Percentiles rank a stretch among this genome's conserved stretches.
phyloP scores from a whole-genome alignment of 352 stramenopile species.

The Phytopythium aichiense region DNA sequence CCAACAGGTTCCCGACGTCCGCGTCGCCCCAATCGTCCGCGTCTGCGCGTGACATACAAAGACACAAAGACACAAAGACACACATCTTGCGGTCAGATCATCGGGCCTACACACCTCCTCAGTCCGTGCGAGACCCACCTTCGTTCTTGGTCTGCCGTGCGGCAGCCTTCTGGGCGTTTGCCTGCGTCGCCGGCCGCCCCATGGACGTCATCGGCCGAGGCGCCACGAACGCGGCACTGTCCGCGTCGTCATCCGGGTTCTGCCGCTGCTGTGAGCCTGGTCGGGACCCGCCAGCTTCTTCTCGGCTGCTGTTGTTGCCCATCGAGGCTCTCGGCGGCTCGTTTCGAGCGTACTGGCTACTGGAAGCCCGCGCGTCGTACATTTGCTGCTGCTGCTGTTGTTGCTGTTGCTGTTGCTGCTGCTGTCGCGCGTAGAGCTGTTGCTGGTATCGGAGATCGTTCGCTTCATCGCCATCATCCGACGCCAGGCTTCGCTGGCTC shows the following conservation, averaged over 20 bases:
- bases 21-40: conserved; percentile 78
- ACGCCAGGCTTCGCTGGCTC: conserved; percentile 10
- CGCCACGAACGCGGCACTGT: conserved; percentile 33
- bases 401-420: conserved; percentile 8
- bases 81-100: conserved; percentile 4
- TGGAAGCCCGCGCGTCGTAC: conserved; percentile 9
- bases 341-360: conserved; percentile 1
- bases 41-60: conserved; percentile 26
- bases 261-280: conserved; percentile 13
- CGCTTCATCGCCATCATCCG: conserved; percentile 23
- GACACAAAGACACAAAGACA: conserved; percentile 7
- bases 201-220: conserved; percentile 32
- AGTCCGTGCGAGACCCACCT: conserved; percentile 25
- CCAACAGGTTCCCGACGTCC: conserved; percentile 70
- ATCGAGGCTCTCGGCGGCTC: conserved; percentile 6
- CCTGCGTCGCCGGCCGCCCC: conserved; percentile 22
- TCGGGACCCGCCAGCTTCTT: conserved; percentile 6
- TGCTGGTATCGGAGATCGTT: conserved; percentile 9
- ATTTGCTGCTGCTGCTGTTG: conserved; percentile 21
- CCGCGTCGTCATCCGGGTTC: conserved; percentile 19
- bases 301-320: conserved; percentile 21
- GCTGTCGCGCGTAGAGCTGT: conserved; percentile 15
- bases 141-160: conserved; percentile 42
- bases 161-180: conserved; percentile 28
- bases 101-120: conserved; percentile 4